Base-by-base conservation (phyloP, 805 yeast genomes). In the Ogataea pilisensis region DNA sequence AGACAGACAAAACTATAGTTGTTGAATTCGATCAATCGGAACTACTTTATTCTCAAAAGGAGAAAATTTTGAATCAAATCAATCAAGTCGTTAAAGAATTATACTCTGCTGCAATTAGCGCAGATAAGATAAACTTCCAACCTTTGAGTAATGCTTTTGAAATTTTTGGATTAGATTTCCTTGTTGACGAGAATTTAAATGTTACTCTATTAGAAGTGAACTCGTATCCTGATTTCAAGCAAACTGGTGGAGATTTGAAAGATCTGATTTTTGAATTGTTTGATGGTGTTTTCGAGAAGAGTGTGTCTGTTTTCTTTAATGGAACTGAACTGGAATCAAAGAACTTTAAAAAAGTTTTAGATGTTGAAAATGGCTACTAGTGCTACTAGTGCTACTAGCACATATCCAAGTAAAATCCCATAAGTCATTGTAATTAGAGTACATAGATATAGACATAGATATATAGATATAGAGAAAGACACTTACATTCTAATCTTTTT, bases 211-310 rank as follows among this genome's bases (percentile, higher is more conserved):
- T 91, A 31, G 98, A 93, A 61, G 86, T 89, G 34, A 93, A 93
- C 55, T 82, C 98, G 13, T 93, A 83, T 57, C 99, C 99, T 1
- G 99, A 93, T 58, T 93, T 93, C 66, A 89, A 88, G 55, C 99
- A 93, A 64, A 93, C 98, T 0, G 99, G 99, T 14, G 75, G 67
- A 13, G 83, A 75, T 7, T 68, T 91, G 51, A 85, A 83, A 55
- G 67, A 52, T 2, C 54, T 88, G 18, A 85, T 93, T 24, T 70
- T 72, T 47, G 83, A 74, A 27, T 66, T 90, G 33, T 85, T 90
- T 53, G 79, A 74, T 21, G 72, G 72, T 9, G 75, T 79, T 0
- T 75, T 78, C 0, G 53, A 61, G 3, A 59, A 63, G 8, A 69
- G 74, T 8, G 76, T 82, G 26, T 64, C 55, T 9, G 85, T 86